A percentile compares a stretch with the other conserved stretches of the same genome.
Evolutionary conservation across 768 basidiomycete genomes (phyloP).

Genomic region (Leucocoprinus birnbaumii): DNA sequence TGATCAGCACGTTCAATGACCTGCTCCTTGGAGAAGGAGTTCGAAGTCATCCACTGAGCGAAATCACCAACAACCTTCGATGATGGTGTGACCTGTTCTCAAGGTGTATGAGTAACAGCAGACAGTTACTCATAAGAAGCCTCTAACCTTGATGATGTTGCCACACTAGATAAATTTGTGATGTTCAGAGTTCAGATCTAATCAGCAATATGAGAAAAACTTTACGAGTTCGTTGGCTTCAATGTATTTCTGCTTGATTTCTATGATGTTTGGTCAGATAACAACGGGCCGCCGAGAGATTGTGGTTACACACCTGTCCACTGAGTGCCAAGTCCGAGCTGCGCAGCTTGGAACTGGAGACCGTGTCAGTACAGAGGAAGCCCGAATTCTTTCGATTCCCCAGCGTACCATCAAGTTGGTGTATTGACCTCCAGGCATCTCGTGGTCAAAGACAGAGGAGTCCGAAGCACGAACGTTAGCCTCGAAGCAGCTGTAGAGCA

Average conservation of each 20-base stretch:
- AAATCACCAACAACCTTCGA: conserved; percentile 99
- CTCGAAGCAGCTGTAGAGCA: conserved; percentile 96
- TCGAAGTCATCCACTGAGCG: conserved; percentile 99
- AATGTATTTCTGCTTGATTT: conserved; percentile 98
- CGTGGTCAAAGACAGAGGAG: conserved; percentile 97
- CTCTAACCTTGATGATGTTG: conserved; percentile 84
- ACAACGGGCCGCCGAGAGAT: conserved; percentile 10
- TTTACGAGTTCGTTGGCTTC: conserved; percentile 92
- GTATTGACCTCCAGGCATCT: conserved; percentile 98
- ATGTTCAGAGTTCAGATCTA: conserved; percentile 12
- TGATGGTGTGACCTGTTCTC: conserved; percentile 83
- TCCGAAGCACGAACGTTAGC: conserved; percentile 97
- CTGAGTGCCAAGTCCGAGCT: conserved; percentile 94
- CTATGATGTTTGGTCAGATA: conserved; percentile 32
- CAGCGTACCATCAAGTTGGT: conserved; percentile 85
- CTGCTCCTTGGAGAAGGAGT: conserved; percentile 82
- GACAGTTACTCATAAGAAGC: background rate
- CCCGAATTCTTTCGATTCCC: conserved; percentile 11
- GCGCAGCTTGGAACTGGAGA: conserved; percentile 92
- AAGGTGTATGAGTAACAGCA: conserved; percentile 2
- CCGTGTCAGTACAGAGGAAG: conserved; percentile 16
- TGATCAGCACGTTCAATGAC: conserved; percentile 83
- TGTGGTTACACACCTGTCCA: conserved; percentile 66
- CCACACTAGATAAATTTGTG: conserved; percentile 61
- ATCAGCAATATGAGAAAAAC: conserved; percentile 16